Evolutionary conservation across 768 basidiomycete genomes (phyloP), one percentile per base, ranked within the genome.

Genomic region (Tylopilus sp.): DNA sequence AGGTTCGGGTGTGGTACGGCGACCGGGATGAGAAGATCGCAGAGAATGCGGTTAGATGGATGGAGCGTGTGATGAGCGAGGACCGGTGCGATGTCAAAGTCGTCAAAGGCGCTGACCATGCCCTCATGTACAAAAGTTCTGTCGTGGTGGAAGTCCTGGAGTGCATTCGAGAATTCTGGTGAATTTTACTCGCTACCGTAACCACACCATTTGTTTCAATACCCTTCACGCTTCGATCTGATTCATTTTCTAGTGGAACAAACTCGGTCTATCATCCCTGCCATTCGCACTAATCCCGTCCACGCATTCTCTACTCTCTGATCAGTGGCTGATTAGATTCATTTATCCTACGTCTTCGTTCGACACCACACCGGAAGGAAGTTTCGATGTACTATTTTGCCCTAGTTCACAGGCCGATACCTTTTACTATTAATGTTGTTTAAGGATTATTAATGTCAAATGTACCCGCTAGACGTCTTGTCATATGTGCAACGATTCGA

Each of bases 11-110:
- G 36, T 98, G 92, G 92, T 93, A 93, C 57, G 95, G 95, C 3
- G 89, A 93, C 59, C 81, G 78, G 57, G 95, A 99, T 68, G 95
- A 98, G 70, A 88, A 86, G 72, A 95, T 99, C 53, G 86, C 87
- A 30, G 88, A 95, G 66, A 85, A 87, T 59, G 89, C 91, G 40
- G 86, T 98, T 36, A 72, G 88, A 59, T 95, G 92, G 91, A 90
- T 94, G 88, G 90, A 94, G 69, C 81, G 80, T 55, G 82, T 79
- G 31, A 90, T 94, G 88, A 79, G 83, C 18, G 77, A 79, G 40
- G 83, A 84, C 36, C 73, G 77, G 50, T 95, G 93, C 65, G 74
- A 76, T 40, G 83, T 99, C 33, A 81, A 85, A 61, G 84, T 97
- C 38, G 83, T 95, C 47, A 83, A 81, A 60, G 90, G 90, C 33